Evolutionary conservation across 306 rosid species (phyloP).

Genomic region (Vicia sativa): DNA sequence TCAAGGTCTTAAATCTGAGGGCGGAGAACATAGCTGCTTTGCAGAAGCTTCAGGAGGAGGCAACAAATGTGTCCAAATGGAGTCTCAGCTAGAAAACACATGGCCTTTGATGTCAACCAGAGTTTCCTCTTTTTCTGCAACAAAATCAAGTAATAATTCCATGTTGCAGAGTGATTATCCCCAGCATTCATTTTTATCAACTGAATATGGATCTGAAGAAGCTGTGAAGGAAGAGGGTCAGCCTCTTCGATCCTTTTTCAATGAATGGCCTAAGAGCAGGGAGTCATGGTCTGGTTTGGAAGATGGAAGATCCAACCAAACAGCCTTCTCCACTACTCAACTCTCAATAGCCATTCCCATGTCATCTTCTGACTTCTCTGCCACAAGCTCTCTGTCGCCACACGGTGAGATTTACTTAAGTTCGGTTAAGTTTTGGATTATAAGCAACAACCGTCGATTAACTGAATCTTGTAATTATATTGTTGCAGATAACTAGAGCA

Average conservation of each 20-base stretch:
- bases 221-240: slow-evolving; percentile 42
- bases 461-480: slow-evolving; percentile 27
- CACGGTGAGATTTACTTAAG: slow-evolving; percentile 30
- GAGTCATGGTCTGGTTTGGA: slow-evolving; percentile 46
- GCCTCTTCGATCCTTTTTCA: slow-evolving; percentile 43
- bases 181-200: slow-evolving; percentile 43
- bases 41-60: slow-evolving; percentile 47
- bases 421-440: slow-evolving; percentile 18
- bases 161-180: slow-evolving; percentile 44
- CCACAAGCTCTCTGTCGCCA: slow-evolving; percentile 44
- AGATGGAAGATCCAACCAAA: slow-evolving; percentile 45
- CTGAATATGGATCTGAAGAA: slow-evolving; percentile 43
- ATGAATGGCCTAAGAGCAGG: slow-evolving; percentile 49
- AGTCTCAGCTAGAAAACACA: slow-evolving; percentile 44
- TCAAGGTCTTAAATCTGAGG: slow-evolving; percentile 46
- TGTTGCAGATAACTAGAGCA: slow-evolving; percentile 42
- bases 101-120: slow-evolving; percentile 47
- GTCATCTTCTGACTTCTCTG: slow-evolving; percentile 50
- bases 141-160: slow-evolving; percentile 40
- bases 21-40: slow-evolving; percentile 39
- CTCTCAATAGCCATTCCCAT: slow-evolving; percentile 49
- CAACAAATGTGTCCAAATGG: slow-evolving; percentile 42
- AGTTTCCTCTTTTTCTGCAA: slow-evolving; percentile 42
- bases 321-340: slow-evolving; percentile 46
- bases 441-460: background rate